These are phyloP conservation scores for Jackrogersella minutella DNA, from an alignment of 495 filamentous ascomycete genomes.

Conservation along the genomic window DNA sequence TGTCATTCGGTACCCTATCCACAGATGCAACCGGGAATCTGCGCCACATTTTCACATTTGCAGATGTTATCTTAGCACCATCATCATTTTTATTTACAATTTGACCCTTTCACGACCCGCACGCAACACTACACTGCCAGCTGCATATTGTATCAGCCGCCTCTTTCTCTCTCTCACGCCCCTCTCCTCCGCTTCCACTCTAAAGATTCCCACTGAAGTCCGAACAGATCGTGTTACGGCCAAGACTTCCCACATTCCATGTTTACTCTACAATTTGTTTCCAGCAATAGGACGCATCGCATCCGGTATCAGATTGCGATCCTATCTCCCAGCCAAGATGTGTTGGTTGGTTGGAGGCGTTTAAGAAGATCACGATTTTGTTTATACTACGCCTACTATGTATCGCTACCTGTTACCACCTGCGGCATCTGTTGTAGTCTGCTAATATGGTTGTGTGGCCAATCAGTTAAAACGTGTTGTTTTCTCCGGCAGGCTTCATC, in stretches of 20 bases:
- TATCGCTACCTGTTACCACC: too few relatives aligned
- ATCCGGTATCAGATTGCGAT: constrained; percentile 32
- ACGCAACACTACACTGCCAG: too few relatives aligned
- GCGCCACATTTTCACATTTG: too few relatives aligned
- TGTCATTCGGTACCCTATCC: not conserved
- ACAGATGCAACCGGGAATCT: too few relatives aligned
- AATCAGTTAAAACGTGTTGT: constrained; percentile 27
- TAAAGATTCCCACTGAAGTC: constrained; percentile 5
- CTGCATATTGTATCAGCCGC: too few relatives aligned
- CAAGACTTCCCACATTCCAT: constrained; percentile 28
- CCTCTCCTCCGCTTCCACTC: not conserved
- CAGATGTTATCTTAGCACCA: too few relatives aligned
- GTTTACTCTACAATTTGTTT: not conserved
- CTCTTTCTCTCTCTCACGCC: not conserved
- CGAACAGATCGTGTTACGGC: constrained; percentile 30
- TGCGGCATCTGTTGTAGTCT: too few relatives aligned
- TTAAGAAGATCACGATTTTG: constrained; percentile 33
- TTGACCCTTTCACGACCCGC: not conserved
- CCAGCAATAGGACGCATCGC: not conserved
- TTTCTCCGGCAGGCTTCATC: constrained; percentile 10
- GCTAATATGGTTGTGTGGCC: constrained; percentile 19
- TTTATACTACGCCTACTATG: constrained; percentile 22
- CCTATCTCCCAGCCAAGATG: constrained; percentile 13
- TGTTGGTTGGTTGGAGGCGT: constrained; percentile 18
- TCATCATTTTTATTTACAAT: too few relatives aligned